Conservation (phyloP, 306 rosid genomes). For the Prunus mira region DNA sequence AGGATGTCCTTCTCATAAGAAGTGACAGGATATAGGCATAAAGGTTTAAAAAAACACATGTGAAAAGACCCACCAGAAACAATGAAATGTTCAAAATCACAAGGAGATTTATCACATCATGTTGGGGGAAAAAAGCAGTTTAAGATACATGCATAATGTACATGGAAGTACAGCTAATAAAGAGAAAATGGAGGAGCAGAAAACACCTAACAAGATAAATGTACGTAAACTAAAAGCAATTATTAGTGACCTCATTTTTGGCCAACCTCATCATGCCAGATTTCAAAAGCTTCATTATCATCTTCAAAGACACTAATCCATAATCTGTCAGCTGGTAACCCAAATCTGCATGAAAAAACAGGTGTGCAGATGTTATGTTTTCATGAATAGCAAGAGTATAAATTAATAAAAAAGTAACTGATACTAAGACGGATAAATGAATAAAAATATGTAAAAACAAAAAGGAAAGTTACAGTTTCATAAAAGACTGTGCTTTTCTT, state of each 20-base stretch:
- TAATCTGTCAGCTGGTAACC: slow-evolving; percentile 61
- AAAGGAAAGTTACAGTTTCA: not conserved
- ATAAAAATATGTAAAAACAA: not conserved
- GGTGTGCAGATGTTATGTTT: slow-evolving; percentile 1
- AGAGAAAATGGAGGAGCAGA: not conserved
- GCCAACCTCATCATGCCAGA: slow-evolving; percentile 78
- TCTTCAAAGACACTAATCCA: slow-evolving; percentile 86
- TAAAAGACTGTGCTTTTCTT: not conserved
- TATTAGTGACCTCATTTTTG: not conserved
- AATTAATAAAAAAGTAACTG: not conserved
- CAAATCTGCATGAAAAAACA: slow-evolving; percentile 54
- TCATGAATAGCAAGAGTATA: not conserved
- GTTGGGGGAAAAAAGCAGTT: not conserved
- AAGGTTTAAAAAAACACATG: not conserved
- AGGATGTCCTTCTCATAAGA: not conserved
- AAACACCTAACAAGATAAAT: not conserved
- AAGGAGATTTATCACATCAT: not conserved
- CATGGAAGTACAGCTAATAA: not conserved
- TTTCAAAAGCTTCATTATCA: slow-evolving; percentile 73
- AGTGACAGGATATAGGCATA: not conserved
- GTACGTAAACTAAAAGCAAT: slow-evolving; percentile 3
- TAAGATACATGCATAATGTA: not conserved
- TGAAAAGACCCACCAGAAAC: not conserved
- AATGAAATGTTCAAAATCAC: not conserved
- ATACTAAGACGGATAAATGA: not conserved